Evolutionary conservation across 306 rosid species (phyloP).

Genomic region (Arachis hypogaea): DNA sequence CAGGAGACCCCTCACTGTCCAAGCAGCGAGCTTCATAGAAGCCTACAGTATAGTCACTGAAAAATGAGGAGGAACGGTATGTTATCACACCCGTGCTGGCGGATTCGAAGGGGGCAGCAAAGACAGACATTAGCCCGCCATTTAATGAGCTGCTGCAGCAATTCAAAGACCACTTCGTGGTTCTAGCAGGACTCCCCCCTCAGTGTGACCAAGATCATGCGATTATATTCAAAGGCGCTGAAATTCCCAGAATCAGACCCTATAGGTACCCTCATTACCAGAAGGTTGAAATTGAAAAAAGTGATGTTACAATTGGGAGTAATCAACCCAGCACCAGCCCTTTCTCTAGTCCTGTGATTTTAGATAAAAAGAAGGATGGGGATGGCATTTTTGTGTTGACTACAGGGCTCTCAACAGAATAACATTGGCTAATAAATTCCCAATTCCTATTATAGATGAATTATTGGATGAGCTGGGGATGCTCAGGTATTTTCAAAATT

Average conservation of each 20-base stretch:
- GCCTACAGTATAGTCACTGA: too few species aligned
- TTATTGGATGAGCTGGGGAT: neutral
- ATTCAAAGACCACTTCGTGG: too few species aligned
- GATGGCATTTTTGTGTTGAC: neutral
- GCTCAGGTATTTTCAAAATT: neutral
- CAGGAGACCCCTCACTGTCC: too few species aligned
- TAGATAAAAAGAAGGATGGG: neutral
- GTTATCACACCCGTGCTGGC: too few species aligned
- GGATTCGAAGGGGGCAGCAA: too few species aligned
- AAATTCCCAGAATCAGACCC: neutral
- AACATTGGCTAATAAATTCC: neutral
- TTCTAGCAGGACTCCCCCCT: too few species aligned
- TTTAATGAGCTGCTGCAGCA: too few species aligned
- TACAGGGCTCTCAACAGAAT: neutral
- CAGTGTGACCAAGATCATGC: neutral
- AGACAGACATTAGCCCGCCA: too few species aligned
- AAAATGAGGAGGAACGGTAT: too few species aligned
- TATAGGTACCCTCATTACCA: neutral
- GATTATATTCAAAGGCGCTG: neutral
- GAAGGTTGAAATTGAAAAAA: neutral
- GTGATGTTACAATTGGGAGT: neutral
- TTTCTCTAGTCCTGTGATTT: neutral
- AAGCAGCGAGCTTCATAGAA: too few species aligned
- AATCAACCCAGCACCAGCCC: neutral
- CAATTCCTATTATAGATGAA: neutral